Evolutionary conservation across 2,329 filamentous ascomycete genomes (phyloP).

Genomic region (Dactylellina cionopaga): DNA sequence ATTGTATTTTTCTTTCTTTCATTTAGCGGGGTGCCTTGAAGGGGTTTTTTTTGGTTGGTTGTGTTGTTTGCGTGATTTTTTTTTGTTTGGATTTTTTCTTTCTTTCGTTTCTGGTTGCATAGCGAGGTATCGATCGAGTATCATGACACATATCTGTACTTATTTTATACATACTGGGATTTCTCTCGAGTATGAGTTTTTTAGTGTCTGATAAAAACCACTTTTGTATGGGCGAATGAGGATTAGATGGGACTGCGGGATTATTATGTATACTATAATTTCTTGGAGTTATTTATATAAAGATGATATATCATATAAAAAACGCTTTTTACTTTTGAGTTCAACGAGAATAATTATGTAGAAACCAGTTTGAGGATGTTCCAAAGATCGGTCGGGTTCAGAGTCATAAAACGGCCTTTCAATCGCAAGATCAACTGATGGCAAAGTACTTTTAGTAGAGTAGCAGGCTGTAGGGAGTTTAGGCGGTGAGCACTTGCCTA

Average conservation of each 20-base stretch:
- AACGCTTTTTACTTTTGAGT: too few species aligned
- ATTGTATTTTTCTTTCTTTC: not conserved
- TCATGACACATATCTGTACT: slow-evolving; percentile 28
- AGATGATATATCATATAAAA: too few species aligned
- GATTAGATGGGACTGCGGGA: not conserved
- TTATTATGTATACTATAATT: not conserved
- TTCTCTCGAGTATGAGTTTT: not conserved
- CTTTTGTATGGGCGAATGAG: slow-evolving; percentile 1
- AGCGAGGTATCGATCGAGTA: slow-evolving; percentile 7
- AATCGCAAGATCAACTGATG: too few species aligned
- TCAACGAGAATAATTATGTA: too few species aligned
- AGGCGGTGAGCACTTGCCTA: slow-evolving; percentile 45
- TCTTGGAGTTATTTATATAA: slow-evolving; percentile 14
- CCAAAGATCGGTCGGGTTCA: not conserved
- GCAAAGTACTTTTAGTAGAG: too few species aligned
- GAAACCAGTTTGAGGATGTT: not conserved
- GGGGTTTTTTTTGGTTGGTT: slow-evolving; percentile 17
- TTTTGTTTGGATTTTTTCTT: slow-evolving; percentile 43
- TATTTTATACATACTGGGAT: too few species aligned
- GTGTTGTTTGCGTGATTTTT: slow-evolving; percentile 48
- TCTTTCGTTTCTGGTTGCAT: slow-evolving; percentile 2
- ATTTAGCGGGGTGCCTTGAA: slow-evolving; percentile 14
- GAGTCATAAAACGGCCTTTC: slow-evolving; percentile 7
- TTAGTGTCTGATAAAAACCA: too few species aligned
- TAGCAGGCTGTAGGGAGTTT: slow-evolving; percentile 26